Base-by-base conservation (phyloP, 208 protist genomes). In the Endotrypanum monterogeii region DNA sequence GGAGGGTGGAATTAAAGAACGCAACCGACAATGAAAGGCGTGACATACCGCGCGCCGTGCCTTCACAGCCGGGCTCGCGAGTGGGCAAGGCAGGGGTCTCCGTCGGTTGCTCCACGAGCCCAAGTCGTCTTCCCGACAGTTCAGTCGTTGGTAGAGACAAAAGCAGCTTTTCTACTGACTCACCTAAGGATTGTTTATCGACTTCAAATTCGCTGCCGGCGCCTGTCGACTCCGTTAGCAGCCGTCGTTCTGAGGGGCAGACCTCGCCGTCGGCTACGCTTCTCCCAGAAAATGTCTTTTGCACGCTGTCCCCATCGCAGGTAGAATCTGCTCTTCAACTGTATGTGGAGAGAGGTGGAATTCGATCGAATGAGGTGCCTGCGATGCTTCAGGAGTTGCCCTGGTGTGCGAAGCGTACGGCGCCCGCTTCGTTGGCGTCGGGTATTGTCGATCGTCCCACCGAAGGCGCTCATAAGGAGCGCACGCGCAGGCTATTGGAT, bases 331-430 rank as follows among this genome's bases (percentile, higher is more conserved):
- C 74, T 12, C 71, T 89, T 28, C 73, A 83, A 66, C 54, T 85
- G n/a, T 89, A 86, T 76, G 56, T 86, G 0, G 65, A 79, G 7
- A 28, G 63, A 0, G 82, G 72, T 41, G 81, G 85, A 25, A 48
- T 84, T 3, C 35, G 57, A 37, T 14, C 39, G 7, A 18, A 32
- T 41, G 79, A 83, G 60, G 77, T 76, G 14, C 3, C 41, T 3
- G 37, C n/a, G 1, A 1, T 65, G 32, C 66, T 77, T 3, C 35
- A 39, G 25, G 57, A 14, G 35, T 54, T 82, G 71, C 71, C 71
- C 32, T 74, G 68, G 76, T 71, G 50, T 44, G 16, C 55, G 18
- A 35, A 48, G 23, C 16, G 5, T 28, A 1, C 57, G 58, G 7
- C 56, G 2, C 48, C 20, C 28, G 52, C 68, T 41, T 41, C 20